Evolutionary conservation across 495 filamentous ascomycete species (phyloP), one percentile per base, ranked within the genome.

Genomic region (Aspergillus steynii): DNA sequence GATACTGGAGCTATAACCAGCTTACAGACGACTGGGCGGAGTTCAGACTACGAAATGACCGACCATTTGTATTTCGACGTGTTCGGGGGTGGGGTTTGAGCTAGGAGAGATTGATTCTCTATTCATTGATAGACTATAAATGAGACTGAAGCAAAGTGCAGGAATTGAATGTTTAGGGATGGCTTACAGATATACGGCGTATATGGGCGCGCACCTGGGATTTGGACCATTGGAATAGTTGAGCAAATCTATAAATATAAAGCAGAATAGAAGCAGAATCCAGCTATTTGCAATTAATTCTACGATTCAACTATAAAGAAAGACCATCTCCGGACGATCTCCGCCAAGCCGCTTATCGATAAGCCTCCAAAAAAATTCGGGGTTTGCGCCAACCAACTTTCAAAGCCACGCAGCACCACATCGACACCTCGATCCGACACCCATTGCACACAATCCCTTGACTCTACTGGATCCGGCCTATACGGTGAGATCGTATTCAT

Each of bases 11-110:
- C 74, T 96, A 95, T 65, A 96, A 97, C 68, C 82, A 81, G 66
- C 75, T 96, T 65, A 94, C 93, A 25, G 92, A 94, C 69, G 93
- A 97, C 72, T 91, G 92, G 89, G 91, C 83, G 0, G 89, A 91
- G 74, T 98, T 98, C 75, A 80, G 83, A 20, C 75, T 94, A 61
- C 89, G 86, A 71, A 91, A 97, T 72, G 89, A 92, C 68, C 88
- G 90, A 68, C 83, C 92, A 1, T 97, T 89, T 75, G 89, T 91
- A 63, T 99, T 92, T 74, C 92, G 91, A 63, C 79, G 95, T 34
- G 96, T 99, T 34, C 69, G 78, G 7, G 78, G 75, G 3, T 81
- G 78, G 78, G 78, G 75, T 7, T 51, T 80, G 49, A 55, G 70
- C 7, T 75, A 54, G 67, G 55, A 53, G 32, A 12, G 1, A 45